Evolutionary conservation across 208 protist genomes (phyloP).

Genomic region (Trypanosoma mega): DNA sequence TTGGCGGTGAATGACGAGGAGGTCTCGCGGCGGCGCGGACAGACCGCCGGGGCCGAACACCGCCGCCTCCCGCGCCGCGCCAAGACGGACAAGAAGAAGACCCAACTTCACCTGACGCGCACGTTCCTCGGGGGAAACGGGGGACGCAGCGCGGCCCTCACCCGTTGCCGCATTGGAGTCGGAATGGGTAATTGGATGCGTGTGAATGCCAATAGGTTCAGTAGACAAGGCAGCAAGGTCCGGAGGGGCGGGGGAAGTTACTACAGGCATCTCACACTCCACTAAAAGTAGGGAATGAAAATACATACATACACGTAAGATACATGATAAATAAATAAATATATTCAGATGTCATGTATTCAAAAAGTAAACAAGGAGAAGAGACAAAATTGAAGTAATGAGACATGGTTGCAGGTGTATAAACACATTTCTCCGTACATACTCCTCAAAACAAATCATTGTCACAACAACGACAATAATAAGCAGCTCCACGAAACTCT

Average conservation of each 20-base stretch:
- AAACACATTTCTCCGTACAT: too few species aligned
- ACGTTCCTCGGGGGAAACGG: conserved; percentile 28
- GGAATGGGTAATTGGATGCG: neutral
- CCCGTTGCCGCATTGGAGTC: neutral
- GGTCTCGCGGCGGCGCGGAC: conserved; percentile 35
- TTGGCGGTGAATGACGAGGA: conserved; percentile 60
- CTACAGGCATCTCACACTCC: conserved; percentile 26
- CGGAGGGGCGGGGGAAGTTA: conserved; percentile 11
- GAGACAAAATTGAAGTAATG: too few species aligned
- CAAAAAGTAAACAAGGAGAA: too few species aligned
- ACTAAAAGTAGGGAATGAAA: too few species aligned
- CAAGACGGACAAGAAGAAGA: conserved; percentile 59
- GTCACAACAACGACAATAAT: too few species aligned
- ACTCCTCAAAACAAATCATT: too few species aligned
- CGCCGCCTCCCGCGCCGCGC: conserved; percentile 40
- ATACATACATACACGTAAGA: too few species aligned
- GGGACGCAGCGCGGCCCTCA: neutral
- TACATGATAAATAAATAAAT: too few species aligned
- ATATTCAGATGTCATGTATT: too few species aligned
- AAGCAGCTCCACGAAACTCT: too few species aligned
- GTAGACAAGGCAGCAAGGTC: neutral
- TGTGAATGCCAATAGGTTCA: conserved; percentile 4
- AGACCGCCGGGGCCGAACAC: conserved; percentile 45
- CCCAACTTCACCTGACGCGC: conserved; percentile 56
- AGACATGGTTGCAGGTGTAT: too few species aligned